phyloP scores from a whole-genome alignment of 2,329 filamentous ascomycete species.

The Trichothecium sympodiale region DNA sequence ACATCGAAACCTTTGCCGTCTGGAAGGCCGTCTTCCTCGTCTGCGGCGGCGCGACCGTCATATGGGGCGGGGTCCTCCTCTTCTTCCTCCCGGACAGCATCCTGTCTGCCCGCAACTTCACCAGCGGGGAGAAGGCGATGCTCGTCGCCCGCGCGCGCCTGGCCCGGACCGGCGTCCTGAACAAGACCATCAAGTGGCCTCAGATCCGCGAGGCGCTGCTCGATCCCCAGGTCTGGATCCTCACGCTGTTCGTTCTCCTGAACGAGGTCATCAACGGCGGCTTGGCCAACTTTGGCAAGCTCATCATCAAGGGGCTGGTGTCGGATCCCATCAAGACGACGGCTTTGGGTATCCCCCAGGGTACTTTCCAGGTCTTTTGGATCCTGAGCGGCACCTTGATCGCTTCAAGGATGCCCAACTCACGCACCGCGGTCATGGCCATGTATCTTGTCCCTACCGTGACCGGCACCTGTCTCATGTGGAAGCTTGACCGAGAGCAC shows the following conservation, averaged over 20 bases:
- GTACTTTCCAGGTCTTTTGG: constrained; percentile 40
- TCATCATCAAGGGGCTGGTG: constrained; percentile 37
- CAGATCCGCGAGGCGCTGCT: constrained; percentile 36
- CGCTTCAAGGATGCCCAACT: constrained; percentile 37
- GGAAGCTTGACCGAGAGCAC: constrained; percentile 29
- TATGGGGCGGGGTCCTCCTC: constrained; percentile 33
- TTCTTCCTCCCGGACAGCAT: constrained; percentile 34
- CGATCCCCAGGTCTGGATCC: constrained; percentile 40
- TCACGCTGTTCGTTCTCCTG: constrained; percentile 41
- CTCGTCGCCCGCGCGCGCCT: constrained; percentile 51
- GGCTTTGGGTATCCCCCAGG: constrained; percentile 41
- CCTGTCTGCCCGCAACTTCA: constrained; percentile 18
- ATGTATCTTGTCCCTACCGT: constrained; percentile 40
- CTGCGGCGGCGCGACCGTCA: constrained; percentile 33
- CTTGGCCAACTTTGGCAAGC: constrained; percentile 45
- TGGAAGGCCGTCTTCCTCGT: constrained; percentile 44
- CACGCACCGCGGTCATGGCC: constrained; percentile 40
- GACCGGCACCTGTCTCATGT: constrained; percentile 35
- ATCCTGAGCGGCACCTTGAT: constrained; percentile 40
- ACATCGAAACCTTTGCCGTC: constrained; percentile 28
- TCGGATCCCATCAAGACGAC: constrained; percentile 26
- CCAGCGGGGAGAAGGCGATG: constrained; percentile 18
- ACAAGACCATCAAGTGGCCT: constrained; percentile 32
- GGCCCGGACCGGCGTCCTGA: constrained; percentile 34
- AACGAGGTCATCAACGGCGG: constrained; percentile 44